phyloP scores from a whole-genome alignment of 768 basidiomycete species.

The Hypholoma sublateritium region DNA sequence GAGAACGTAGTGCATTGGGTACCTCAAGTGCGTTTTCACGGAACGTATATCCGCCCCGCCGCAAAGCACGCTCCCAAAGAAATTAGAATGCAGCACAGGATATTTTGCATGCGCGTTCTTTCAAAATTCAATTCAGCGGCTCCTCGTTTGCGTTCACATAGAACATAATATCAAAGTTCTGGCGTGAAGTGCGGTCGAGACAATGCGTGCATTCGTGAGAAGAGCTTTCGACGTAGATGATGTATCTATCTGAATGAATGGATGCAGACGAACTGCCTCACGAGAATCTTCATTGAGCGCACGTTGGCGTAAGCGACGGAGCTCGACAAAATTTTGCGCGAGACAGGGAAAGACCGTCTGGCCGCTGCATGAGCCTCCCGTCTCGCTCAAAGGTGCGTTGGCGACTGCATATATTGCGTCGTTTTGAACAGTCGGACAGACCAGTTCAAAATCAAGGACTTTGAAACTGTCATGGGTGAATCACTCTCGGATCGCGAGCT shows the following conservation, averaged over 20 bases:
- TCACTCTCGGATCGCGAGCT: too few species aligned
- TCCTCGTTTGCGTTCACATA: too few species aligned
- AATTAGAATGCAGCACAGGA: too few species aligned
- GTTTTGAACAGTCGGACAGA: conserved; percentile 45
- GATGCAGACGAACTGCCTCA: conserved; percentile 72
- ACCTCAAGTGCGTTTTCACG: too few species aligned
- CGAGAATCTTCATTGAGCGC: conserved; percentile 80
- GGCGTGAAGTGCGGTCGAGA: conserved; percentile 62
- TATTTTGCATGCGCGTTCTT: too few species aligned
- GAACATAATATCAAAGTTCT: too few species aligned
- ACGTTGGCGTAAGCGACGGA: conserved; percentile 62
- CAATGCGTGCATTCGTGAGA: conserved; percentile 73
- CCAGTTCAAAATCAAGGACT: conserved; percentile 66
- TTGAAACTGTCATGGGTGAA: conserved; percentile 69
- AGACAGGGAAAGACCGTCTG: conserved; percentile 66
- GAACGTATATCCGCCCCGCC: too few species aligned
- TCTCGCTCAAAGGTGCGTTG: conserved; percentile 11
- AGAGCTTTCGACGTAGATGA: conserved; percentile 34
- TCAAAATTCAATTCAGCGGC: too few species aligned
- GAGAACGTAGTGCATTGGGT: too few species aligned
- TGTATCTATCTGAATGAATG: neutral
- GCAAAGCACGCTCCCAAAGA: too few species aligned
- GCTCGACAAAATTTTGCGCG: conserved; percentile 61
- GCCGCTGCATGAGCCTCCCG: conserved; percentile 58
- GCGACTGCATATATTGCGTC: neutral